These are phyloP conservation scores for Fusarium sp. DNA, from an alignment of 2,329 filamentous ascomycete genomes.

Conservation along the genomic window DNA sequence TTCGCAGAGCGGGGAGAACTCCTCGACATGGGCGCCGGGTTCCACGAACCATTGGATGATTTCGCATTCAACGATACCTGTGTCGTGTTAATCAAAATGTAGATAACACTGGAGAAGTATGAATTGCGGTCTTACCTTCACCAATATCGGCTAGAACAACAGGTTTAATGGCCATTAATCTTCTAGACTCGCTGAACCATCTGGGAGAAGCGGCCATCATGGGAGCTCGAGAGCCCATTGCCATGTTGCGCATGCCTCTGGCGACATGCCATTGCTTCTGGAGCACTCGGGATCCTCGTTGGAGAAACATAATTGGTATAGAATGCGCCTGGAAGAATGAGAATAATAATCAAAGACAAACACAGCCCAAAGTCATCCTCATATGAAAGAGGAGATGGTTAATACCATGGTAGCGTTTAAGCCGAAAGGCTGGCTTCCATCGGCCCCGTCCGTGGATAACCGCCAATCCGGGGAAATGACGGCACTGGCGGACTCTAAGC, in stretches of 20 bases:
- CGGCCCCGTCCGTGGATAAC: constrained; percentile 55
- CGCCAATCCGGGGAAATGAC: constrained; percentile 52
- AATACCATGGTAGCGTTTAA: constrained; percentile 42
- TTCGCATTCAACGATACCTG: constrained; percentile 97
- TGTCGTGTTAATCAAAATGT: constrained; percentile 29
- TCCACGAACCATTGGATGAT: constrained; percentile 99
- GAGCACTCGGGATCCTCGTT: constrained; percentile 64
- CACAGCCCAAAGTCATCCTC: constrained; percentile 33
- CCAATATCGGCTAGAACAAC: constrained; percentile 88
- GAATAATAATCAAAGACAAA: constrained; percentile 28
- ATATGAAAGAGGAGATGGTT: constrained; percentile 20
- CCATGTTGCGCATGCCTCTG: constrained; percentile 56
- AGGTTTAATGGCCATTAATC: constrained; percentile 75
- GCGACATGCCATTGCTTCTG: constrained; percentile 65
- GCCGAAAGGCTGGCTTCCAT: constrained; percentile 53
- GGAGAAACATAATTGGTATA: constrained; percentile 65
- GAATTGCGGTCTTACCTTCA: constrained; percentile 69
- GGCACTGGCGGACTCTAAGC: constrained; percentile 39
- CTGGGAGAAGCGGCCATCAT: constrained; percentile 54
- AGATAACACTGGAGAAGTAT: neutral
- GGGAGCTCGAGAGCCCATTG: constrained; percentile 48
- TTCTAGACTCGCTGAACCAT: constrained; percentile 66
- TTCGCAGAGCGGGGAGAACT: constrained; percentile 98
- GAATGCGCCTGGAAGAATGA: constrained; percentile 37
- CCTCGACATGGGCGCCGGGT: constrained; percentile 93